These are phyloP conservation scores for Aureobasidium sp. DNA, from an alignment of 2,329 filamentous ascomycete species.

Conservation along the genomic window DNA sequence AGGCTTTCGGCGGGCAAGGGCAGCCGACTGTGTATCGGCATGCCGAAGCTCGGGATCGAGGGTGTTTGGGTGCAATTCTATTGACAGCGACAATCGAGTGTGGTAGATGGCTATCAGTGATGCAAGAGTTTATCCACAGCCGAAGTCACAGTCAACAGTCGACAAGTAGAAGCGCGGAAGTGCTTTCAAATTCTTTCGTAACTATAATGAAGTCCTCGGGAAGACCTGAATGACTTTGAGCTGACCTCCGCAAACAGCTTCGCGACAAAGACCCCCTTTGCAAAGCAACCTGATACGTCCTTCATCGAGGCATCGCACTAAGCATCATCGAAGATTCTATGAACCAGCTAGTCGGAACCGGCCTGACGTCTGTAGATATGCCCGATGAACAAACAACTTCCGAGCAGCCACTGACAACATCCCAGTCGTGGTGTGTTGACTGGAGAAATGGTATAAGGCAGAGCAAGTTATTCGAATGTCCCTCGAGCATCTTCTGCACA, in stretches of 20 bases:
- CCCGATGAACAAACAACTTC: background rate
- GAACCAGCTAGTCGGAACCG: slow-evolving; percentile 15
- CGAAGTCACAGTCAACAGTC: background rate
- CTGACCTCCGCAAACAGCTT: background rate
- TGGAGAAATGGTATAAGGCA: background rate
- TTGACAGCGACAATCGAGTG: background rate
- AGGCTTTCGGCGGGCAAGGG: background rate
- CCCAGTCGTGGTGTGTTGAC: background rate
- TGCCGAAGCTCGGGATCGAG: background rate
- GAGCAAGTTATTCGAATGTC: background rate
- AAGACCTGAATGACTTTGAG: background rate
- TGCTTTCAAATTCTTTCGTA: background rate
- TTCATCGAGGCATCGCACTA: background rate
- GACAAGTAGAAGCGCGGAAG: background rate
- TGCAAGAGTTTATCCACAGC: background rate
- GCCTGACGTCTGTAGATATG: background rate
- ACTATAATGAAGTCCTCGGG: background rate
- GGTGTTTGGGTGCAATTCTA: background rate
- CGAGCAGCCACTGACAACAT: slow-evolving; percentile 9
- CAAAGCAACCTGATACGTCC: background rate
- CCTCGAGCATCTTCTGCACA: background rate
- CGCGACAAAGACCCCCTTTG: background rate
- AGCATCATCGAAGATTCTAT: background rate
- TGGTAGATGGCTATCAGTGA: background rate
- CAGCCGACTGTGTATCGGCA: background rate